These are phyloP conservation scores for Podospora comata DNA, from an alignment of 495 filamentous ascomycete species.

Conservation along the genomic window DNA sequence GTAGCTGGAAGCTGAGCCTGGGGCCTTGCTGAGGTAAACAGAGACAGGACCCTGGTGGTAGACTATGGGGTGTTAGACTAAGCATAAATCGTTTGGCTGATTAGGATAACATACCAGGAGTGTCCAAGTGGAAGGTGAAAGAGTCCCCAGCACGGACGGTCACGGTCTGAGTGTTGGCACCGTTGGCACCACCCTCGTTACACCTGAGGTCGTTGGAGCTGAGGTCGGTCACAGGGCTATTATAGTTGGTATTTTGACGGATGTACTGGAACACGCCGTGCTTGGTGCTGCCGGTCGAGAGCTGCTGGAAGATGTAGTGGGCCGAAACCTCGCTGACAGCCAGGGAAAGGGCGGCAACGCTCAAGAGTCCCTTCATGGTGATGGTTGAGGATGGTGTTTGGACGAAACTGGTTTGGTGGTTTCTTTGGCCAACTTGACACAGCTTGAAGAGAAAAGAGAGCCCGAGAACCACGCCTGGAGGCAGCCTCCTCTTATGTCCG, in stretches of 20 bases:
- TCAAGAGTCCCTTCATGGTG: constrained; percentile 41
- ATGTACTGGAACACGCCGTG: constrained; percentile 49
- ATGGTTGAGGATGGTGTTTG: constrained; percentile 1
- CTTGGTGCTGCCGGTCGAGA: constrained; percentile 44
- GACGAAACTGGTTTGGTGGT: not conserved
- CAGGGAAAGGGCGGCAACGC: constrained; percentile 35
- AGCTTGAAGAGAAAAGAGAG: not conserved
- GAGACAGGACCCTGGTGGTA: constrained; percentile 59
- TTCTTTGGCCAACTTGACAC: not conserved
- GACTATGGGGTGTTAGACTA: not conserved
- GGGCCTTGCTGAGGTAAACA: constrained; percentile 52
- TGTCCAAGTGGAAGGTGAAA: constrained; percentile 50
- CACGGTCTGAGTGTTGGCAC: constrained; percentile 43
- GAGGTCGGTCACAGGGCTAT: constrained; percentile 58
- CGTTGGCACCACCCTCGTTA: constrained; percentile 52
- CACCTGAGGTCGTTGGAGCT: constrained; percentile 54
- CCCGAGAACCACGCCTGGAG: not conserved
- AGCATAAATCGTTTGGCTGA: not conserved
- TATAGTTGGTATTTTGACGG: constrained; percentile 56
- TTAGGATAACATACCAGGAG: constrained; percentile 35
- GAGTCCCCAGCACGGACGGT: constrained; percentile 49
- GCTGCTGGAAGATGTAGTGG: constrained; percentile 53
- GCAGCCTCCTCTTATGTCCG: not conserved
- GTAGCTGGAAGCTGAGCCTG: constrained; percentile 40
- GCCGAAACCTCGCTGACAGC: constrained; percentile 40